Base-by-base conservation (phyloP, 2,329 filamentous ascomycete genomes). In the Aspergillus nomiae region DNA sequence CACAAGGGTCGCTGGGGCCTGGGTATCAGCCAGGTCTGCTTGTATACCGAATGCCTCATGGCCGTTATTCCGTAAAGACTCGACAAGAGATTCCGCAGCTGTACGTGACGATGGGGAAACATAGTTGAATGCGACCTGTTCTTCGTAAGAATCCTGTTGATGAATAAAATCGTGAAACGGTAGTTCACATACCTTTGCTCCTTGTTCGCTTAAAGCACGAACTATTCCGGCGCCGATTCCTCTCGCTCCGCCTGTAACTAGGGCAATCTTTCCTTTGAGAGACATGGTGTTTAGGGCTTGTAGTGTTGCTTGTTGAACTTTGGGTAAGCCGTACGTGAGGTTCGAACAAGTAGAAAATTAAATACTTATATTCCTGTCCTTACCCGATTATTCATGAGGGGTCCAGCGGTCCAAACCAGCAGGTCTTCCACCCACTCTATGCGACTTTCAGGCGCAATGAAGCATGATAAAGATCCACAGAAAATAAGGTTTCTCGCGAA, bases 171-270 rank as follows among this genome's bases (percentile, higher is more conserved):
- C 1, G 36, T 10, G 4, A 24, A 4, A 14, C 11, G 11, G 12
- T 12, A 38, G 30, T 41, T 28, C 16, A 28, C 32, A 38, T 60
- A 65, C 65, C 30, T 64, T 69, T 48, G 60, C 65, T 19, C 67
- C 65, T 50, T 64, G 43, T 11, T 63, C 38, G 36, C 63, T 60
- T 16, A 67, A 51, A 12, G 53, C 61, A 12, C 56, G 65, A 21
- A 64, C 65, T 16, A 69, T 67, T 11, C 67, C 63, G 2, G 65
- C 60, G 21, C 67, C 65, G 8, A 69, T 69, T 36, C 67, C 67
- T 32, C 65, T 43, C 9, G 67, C 67, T 4, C 67, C 67, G 10
- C 67, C 67, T 12, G 65, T 69, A 43, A 69, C 67, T 24, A 69
- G 67, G 38, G 67, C 65, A 34, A 67, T 43, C 55, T 67, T 69